Evolutionary conservation across 805 yeast species (phyloP), one percentile per base, ranked within the genome.

Genomic region (Scheffersomyces coipomensis): DNA sequence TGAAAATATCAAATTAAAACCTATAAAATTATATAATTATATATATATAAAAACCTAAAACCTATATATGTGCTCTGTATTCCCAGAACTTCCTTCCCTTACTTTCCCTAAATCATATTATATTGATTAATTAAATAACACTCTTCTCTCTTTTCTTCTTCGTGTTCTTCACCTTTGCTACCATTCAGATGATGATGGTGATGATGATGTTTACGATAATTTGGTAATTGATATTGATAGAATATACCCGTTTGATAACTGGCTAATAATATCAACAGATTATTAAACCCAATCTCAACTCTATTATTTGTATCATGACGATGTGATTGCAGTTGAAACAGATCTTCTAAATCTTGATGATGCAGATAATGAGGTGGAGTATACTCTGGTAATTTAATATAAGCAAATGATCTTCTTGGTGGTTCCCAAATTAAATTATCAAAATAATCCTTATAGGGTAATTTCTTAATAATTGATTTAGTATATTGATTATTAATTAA

Each of bases 401-500:
- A 67, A 15, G 71, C 71, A 53, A 69, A 70, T 4, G 73, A 66
- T 29, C 75, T 45, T 29, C 58, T 49, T 3, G 75, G 75, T 1
- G 71, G 71, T 38, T 65, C 70, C 66, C 70, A 62, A 5, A 68
- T 60, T 33, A 68, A 51, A 39, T 66, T 69, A 33, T 65, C 68
- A 40, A 68, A 43, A 50, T 68, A 69, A 35, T 65, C 59, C 40
- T 60, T 61, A 42, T 69, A 69, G 3, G 75, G 75, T 8, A 70
- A 48, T 32, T 60, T 64, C 37, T 62, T 65, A 30, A 68, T 56
- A 23, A 69, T 40, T 35, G 62, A 57, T 48, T 64, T 59, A 21
- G 75, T 65, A 43, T 67, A 68, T 35, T 38, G 56, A 31, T 66
- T 65, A 39, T 64, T 60, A 37, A 66, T 52, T 10, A 62, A 39